Base-by-base conservation (phyloP, 371 early-diverging fungal species). In the Dentiscutata heterogama region DNA sequence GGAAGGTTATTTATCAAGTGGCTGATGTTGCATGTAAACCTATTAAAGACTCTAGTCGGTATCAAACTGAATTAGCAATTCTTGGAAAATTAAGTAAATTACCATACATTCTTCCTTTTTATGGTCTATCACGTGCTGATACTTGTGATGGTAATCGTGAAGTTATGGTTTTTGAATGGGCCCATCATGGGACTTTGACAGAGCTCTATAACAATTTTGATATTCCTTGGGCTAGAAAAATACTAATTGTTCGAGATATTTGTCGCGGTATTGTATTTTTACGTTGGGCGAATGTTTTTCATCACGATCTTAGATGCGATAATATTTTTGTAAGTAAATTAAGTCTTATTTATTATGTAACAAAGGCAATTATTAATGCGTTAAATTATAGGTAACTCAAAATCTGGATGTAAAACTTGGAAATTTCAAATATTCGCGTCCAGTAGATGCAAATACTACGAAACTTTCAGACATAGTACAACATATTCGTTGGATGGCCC, bases 301-400 rank as follows among this genome's bases (percentile, higher is more conserved):
- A 78, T 42, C 27, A 78, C 63, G 78, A 78, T 64, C 6, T 78
- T 8, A 46, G 78, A 35, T 63, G 53, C 5, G 78, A 78, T 13
- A 78, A 78, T 63, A 63, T 78, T 35, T 46, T 78, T 18, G 60
- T 54, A 56, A 75, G 75, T 75, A n/a, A n/a, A n/a, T n/a, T n/a
- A n/a, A n/a, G n/a, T n/a, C n/a, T n/a, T n/a, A n/a, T n/a, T n/a
- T n/a, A n/a, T n/a, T n/a, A n/a, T n/a, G n/a, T n/a, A n/a, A n/a
- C n/a, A n/a, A n/a, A n/a, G n/a, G n/a, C n/a, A n/a, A n/a, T n/a
- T n/a, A n/a, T n/a, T n/a, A n/a, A n/a, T n/a, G n/a, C n/a, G n/a
- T n/a, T n/a, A n/a, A n/a, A n/a, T n/a, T n/a, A n/a, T 18, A 75
- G 75, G 6, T 75, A 20, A 16, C 25, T 4, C 56, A 54, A 20